These are phyloP conservation scores for Tricholoma bakamatsutake DNA, from an alignment of 768 basidiomycete species.

Conservation along the genomic window DNA sequence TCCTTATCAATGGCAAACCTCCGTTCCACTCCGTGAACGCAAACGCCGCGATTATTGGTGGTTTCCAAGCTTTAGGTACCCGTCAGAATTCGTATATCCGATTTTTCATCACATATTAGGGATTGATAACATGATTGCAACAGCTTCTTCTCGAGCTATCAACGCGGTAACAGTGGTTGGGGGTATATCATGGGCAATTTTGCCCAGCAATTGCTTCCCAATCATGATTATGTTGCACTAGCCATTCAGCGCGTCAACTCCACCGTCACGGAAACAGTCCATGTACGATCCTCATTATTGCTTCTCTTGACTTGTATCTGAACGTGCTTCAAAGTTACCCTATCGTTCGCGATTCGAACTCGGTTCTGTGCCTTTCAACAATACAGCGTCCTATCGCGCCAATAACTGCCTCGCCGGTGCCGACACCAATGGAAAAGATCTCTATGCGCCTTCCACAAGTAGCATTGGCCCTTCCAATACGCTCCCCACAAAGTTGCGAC, in stretches of 20 bases:
- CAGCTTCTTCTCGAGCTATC: constrained; percentile 44
- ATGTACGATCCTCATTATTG: constrained; percentile 25
- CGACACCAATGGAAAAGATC: constrained; percentile 43
- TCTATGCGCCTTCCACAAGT: constrained; percentile 22
- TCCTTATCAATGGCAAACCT: constrained; percentile 44
- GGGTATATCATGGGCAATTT: constrained; percentile 47
- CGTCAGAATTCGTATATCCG: constrained; percentile 40
- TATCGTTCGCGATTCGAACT: constrained; percentile 51
- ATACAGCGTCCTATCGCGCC: constrained; percentile 40
- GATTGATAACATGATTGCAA: neutral
- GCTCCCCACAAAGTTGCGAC: constrained; percentile 33
- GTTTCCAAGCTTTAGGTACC: constrained; percentile 47
- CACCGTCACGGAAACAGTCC: constrained; percentile 35
- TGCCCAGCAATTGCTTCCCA: constrained; percentile 47
- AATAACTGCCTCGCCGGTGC: constrained; percentile 46
- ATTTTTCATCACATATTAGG: neutral
- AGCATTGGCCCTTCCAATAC: constrained; percentile 8
- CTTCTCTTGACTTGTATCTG: neutral
- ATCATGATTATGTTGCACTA: constrained; percentile 41
- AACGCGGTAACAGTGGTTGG: constrained; percentile 31
- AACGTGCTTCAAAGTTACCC: constrained; percentile 36
- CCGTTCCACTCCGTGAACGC: constrained; percentile 47
- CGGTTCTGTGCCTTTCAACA: constrained; percentile 39
- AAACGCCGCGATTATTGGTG: constrained; percentile 45
- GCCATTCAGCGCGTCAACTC: constrained; percentile 39